Evolutionary conservation across 2,329 filamentous ascomycete genomes (phyloP), one percentile per base, ranked within the genome.

Genomic region (Nectriaceae sp.): DNA sequence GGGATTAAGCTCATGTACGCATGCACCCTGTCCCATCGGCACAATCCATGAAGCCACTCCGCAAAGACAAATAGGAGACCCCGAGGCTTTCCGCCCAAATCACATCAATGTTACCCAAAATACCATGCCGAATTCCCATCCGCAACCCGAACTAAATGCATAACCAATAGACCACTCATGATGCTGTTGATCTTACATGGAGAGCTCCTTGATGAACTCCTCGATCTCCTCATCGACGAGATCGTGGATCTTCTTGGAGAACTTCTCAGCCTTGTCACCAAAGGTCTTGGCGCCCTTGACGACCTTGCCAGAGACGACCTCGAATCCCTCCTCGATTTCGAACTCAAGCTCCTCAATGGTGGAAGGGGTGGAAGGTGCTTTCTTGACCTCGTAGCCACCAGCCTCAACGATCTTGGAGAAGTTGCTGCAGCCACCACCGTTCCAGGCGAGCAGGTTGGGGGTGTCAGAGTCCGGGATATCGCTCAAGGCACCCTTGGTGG

Each of bases 371-470:
- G 70, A 59, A 55, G 78, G 69, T 58, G 76, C 72, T 46, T 72
- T 63, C 65, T 80, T 74, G 56, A 71, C 78, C 61, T 81, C 79
- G 78, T 92, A 93, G 65, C 83, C 77, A 65, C 90, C 89, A 62
- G 84, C 78, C 62, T 84, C 75, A 56, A 96, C 73, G 65, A 97
- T 96, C 63, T 88, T 78, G 53, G 83, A 82, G 84, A 89, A 97
- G 87, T 99, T 96, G 77, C 82, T 85, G 68, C 84, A 88, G 67
- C 94, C 94, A 76, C 91, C 95, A 70, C 95, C 94, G 83, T 99
- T 99, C 93, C 92, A 99, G 72, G 93, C 93, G 55, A 99, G 90
- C 68, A 96, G 80, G 83, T 99, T 99, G 70, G 85, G 85, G 61
- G 95, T 99, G 70, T 89, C 85, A 43, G 77, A 37, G 19, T 21